Base-by-base conservation (phyloP, 1,284 basidiomycete species). In the Moesziomyces antarcticus region DNA sequence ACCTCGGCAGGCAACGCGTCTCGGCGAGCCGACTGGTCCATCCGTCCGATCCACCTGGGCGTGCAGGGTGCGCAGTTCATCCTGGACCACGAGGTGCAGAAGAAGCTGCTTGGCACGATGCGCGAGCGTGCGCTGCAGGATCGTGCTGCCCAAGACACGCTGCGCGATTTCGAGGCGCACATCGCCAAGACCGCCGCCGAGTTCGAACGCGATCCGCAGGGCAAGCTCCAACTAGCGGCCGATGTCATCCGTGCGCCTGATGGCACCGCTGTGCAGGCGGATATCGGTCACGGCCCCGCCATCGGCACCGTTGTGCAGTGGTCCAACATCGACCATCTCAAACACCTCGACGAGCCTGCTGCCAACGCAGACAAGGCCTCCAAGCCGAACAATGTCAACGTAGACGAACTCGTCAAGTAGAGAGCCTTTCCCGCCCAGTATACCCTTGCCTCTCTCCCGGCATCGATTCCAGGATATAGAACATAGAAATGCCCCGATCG, bases 351-450 rank as follows among this genome's bases (percentile, higher is more conserved):
- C 5, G 41, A 50, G 44, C 25, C 25, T 33, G 10, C 30, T 33
- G 30, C 30, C 30, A 33, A 33, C 13, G 30, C 30, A 33, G 30
- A 10, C 11, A 33, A 33, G 11, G 10, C 41, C 3, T n/a, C 24
- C 30, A 60, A 50, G 14, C 25, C 30, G 3, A 33, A 20, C 30
- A 71, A 67, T 16, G 58, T 71, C 53, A 75, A 75, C 33, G 72
- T 75, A 9, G 72, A 75, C 50, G 67, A 75, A 21, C 53, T 75
- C 18, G 67, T 75, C 53, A 67, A 68, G 25, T 73, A 63, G 56
- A 48, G 3, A 40, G 6, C 25, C 6, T 18, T 14, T 40, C 37
- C 16, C 37, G 18, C 37, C 5, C 16, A 40, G 37, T 40, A 40
- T 40, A 40, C 37, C 37, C 37, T 40, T 18, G 2, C 18, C 16